Evolutionary conservation across 1,139 yeast species (phyloP).

Genomic region (Blastobotrys persicus): DNA sequence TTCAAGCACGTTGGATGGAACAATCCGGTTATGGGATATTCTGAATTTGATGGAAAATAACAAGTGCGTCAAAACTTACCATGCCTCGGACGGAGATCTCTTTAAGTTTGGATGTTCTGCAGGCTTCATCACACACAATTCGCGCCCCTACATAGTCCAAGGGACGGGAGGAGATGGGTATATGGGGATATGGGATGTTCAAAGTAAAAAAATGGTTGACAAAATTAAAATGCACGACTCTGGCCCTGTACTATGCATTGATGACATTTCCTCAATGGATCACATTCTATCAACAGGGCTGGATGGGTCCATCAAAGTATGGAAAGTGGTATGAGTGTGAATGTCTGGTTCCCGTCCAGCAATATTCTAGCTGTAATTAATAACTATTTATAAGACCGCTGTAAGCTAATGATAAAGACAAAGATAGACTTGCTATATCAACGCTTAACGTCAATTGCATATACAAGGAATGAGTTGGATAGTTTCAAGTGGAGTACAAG

Average conservation of each 20-base stretch:
- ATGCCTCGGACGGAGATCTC: conserved; percentile 33
- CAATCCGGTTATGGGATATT: conserved; percentile 68
- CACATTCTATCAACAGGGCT: conserved; percentile 46
- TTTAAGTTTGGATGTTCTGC: conserved; percentile 27
- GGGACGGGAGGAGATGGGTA: conserved; percentile 58
- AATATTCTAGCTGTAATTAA: too few relatives aligned
- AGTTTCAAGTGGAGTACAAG: too few relatives aligned
- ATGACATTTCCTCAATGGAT: conserved; percentile 35
- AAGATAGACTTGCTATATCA: too few relatives aligned
- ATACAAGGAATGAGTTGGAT: too few relatives aligned
- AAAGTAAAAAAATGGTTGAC: conserved; percentile 53
- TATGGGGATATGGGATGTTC: conserved; percentile 72
- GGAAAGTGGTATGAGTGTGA: conserved; percentile 27
- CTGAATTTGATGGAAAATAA: conserved; percentile 37
- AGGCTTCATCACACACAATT: conserved; percentile 33
- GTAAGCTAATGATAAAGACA: too few relatives aligned
- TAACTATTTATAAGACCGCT: too few relatives aligned
- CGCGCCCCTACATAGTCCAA: conserved; percentile 48
- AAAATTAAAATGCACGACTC: conserved; percentile 43
- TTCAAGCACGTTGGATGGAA: conserved; percentile 79
- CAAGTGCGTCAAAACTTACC: conserved; percentile 39
- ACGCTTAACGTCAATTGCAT: too few relatives aligned
- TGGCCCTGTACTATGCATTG: conserved; percentile 30
- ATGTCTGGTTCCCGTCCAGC: too few relatives aligned
- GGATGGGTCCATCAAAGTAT: conserved; percentile 42